Base-by-base conservation (phyloP, 495 filamentous ascomycete species). In the Immersiella caudata region DNA sequence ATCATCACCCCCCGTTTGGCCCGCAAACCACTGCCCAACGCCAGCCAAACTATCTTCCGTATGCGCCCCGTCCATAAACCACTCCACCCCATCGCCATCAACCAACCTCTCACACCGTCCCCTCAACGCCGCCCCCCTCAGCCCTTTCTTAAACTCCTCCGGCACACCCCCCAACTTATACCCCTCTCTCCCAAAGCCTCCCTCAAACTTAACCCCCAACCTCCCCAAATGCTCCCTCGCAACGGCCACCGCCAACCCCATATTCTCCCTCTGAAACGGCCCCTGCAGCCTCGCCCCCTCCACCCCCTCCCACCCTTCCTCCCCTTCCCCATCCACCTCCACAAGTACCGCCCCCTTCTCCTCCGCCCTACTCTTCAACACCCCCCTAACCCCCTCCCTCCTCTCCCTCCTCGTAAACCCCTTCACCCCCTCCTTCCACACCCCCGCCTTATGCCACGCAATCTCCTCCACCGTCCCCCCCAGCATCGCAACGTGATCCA, bases 61-160 rank as follows among this genome's bases (percentile, higher is more conserved):
- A 68, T 98, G 94, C 4, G 93, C 94, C 4, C 94, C 92, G 74
- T 98, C 94, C 56, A 97, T 88, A 70, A 89, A 88, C 94, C 95
- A 97, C 25, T 84, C 81, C 0, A 91, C 78, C 18, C 68, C 70
- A 0, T 73, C 81, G 0, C 61, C 71, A 54, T 90, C 87, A 6
- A 73, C 73, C 5, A 88, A 81, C 26, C 86, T 86, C 72, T 97
- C 92, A 71, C 91, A 94, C 24, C 93, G 85, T 2, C 93, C 93
- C 2, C 88, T 81, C 67, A 93, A 84, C 5, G 80, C 81, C 1
- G 90, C 90, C 67, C 81, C 70, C 67, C 88, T 83, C 8, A 97
- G 78, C 1, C 91, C 93, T n/a, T 75, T 79, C 36, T 83, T 80
- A 74, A 96, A 91, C 66, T 86, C 80, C 1, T 52, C 46, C n/a